Base-by-base conservation (phyloP, 1,139 yeast species). In the Hansenula lynferdii region DNA sequence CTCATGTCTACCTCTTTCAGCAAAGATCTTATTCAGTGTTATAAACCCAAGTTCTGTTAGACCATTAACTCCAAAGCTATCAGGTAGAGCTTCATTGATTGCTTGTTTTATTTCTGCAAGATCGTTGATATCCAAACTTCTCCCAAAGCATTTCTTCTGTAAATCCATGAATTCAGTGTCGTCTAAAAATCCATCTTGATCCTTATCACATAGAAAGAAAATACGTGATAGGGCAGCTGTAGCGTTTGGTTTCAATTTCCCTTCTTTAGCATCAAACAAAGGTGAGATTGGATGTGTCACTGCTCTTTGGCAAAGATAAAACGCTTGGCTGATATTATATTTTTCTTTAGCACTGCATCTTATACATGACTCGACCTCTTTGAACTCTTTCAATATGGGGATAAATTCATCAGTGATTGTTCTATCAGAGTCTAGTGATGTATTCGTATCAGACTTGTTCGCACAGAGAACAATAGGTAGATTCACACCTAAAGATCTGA, bases 271-370 rank as follows among this genome's bases (percentile, higher is more conserved):
- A 58, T 92, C 97, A 54, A 83, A 92, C 18, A 92, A 61, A 0
- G 98, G 98, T 0, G 97, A 80, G n/a, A 92, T 73, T 0, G 98
- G 98, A 57, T 85, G 90, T 0, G 92, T 83, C 1, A 90, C 86
- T 0, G 97, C 90, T 40, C 97, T 62, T 58, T 89, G 96, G 54
- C 98, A 92, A 21, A 92, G 64, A 58, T 92, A 92, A 53, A 90
- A 89, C 2, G 95, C 89, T 57, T 77, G 83, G 45, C 84, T 90
- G n/a, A 90, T 90, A 57, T 90, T 89, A 49, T 79, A 72, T 48
- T 80, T 82, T 18, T 72, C 73, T 53, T 82, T 82, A 1, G 97
- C 96, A 52, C 95, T 83, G 52, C 95, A 80, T 42, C 96, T 69
- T 19, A 92, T 78, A 49, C 97, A 89, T 0, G 95, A 84, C 57